Evolutionary conservation across 371 early-diverging fungal genomes (phyloP).

Genomic region (Mortierella sp.): DNA sequence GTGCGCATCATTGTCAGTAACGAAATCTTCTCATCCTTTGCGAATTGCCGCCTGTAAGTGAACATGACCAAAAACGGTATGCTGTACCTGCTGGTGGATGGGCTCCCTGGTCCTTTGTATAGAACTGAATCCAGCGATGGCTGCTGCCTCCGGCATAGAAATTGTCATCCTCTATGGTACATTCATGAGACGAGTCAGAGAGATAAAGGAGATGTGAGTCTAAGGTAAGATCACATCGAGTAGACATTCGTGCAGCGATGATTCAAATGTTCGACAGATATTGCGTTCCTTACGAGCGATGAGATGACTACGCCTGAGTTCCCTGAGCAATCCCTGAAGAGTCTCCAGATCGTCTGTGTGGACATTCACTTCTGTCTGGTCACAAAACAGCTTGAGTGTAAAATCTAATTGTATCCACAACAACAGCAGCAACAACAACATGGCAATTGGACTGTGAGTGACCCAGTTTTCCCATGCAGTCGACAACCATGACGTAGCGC

Average conservation of each 20-base stretch:
- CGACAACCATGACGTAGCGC: background rate
- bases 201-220: background rate
- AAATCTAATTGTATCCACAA: slow-evolving; percentile 24
- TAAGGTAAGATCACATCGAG: no score
- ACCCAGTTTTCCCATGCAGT: background rate
- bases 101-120: slow-evolving; percentile 27
- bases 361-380: slow-evolving; percentile 36
- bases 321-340: slow-evolving; percentile 60
- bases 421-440: background rate
- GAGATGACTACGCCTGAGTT: slow-evolving; percentile 57
- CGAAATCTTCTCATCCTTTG: no score
- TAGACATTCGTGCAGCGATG: background rate
- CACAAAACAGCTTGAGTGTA: slow-evolving; percentile 43
- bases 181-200: background rate
- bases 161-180: slow-evolving; percentile 53
- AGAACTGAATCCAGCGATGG: slow-evolving; percentile 62
- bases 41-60: background rate
- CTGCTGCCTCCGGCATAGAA: slow-evolving; percentile 58
- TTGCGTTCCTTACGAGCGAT: slow-evolving; percentile 59
- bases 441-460: background rate
- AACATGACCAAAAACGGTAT: background rate
- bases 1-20: slow-evolving; percentile 1
- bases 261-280: background rate
- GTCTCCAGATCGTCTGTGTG: slow-evolving; percentile 53
- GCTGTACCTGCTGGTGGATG: slow-evolving; percentile 19